Conservation (phyloP, 2,329 filamentous ascomycete genomes). For the Pestalotiopsis fici region DNA sequence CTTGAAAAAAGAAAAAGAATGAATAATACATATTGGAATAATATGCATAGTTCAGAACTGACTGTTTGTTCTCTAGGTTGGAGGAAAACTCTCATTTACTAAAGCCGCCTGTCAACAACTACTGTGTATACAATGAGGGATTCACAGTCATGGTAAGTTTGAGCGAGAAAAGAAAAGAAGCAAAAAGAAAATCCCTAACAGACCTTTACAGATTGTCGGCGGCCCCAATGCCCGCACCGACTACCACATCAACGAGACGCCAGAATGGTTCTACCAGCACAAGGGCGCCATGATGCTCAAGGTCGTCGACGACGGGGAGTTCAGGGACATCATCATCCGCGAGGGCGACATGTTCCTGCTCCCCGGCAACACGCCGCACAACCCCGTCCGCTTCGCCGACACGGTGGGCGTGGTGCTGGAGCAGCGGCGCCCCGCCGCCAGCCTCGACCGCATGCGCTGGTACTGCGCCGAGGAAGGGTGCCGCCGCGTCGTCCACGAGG, state of each 20-base stretch:
- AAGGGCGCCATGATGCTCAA: constrained; percentile 92
- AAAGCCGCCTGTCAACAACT: constrained; percentile 94
- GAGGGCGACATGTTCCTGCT: constrained; percentile 95
- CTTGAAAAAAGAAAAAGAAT: not conserved
- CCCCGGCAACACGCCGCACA: constrained; percentile 93
- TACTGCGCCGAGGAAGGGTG: constrained; percentile 74
- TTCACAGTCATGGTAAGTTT: constrained; percentile 75
- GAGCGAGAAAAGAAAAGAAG: not conserved
- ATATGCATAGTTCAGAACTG: too few species aligned
- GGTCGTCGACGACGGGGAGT: constrained; percentile 73
- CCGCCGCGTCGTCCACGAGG: constrained; percentile 77
- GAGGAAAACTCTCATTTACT: constrained; percentile 89
- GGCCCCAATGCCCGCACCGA: constrained; percentile 95
- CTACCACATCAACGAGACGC: constrained; percentile 96
- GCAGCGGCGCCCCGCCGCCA: constrained; percentile 71
- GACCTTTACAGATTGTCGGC: constrained; percentile 89
- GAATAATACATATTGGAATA: not conserved
- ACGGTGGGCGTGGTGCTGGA: constrained; percentile 95
- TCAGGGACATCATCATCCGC: constrained; percentile 84
- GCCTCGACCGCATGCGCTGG: constrained; percentile 83
- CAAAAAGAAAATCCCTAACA: not conserved
- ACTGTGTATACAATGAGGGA: constrained; percentile 87
- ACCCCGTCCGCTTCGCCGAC: constrained; percentile 88
- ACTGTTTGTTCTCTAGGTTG: constrained; percentile 60
- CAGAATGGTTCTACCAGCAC: constrained; percentile 99